These are phyloP conservation scores for Cryptosporidium muris DNA, from an alignment of 169 alveolate species.

Conservation along the genomic window DNA sequence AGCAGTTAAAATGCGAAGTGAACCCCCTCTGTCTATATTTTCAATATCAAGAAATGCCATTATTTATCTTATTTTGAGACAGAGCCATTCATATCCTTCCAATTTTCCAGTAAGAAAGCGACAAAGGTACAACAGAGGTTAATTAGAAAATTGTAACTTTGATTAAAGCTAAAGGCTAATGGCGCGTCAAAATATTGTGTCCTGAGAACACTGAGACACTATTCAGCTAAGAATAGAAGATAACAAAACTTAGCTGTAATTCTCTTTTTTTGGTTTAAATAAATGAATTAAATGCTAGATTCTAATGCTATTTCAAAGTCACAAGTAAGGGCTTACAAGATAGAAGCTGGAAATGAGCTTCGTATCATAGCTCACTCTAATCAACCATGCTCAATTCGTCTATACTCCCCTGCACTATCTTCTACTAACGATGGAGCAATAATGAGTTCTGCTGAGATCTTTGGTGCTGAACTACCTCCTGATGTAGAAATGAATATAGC, in stretches of 20 bases:
- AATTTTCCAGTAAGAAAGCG: too few species aligned
- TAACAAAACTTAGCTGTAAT: neutral
- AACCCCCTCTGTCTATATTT: too few species aligned
- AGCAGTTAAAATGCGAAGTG: too few species aligned
- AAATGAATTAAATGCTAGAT: neutral
- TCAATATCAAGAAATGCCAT: too few species aligned
- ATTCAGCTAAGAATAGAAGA: neutral
- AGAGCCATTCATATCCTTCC: too few species aligned
- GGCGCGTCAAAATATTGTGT: neutral
- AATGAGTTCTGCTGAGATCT: constrained; percentile 82
- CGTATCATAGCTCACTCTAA: constrained; percentile 58
- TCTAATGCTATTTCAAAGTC: constrained; percentile 21
- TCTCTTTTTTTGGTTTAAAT: neutral
- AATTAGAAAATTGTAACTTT: too few species aligned
- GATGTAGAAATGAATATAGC: constrained; percentile 82
- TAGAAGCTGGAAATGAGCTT: constrained; percentile 62
- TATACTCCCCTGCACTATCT: constrained; percentile 28
- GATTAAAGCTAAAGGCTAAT: too few species aligned
- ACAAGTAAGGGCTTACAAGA: constrained; percentile 64
- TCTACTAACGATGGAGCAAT: neutral
- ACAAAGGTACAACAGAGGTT: too few species aligned
- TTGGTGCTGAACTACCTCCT: constrained; percentile 84
- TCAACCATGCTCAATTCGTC: constrained; percentile 62
- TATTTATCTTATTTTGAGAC: too few species aligned
- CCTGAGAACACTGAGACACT: neutral